Conservation (phyloP, 2,329 filamentous ascomycete genomes). For the Septoria linicola region DNA sequence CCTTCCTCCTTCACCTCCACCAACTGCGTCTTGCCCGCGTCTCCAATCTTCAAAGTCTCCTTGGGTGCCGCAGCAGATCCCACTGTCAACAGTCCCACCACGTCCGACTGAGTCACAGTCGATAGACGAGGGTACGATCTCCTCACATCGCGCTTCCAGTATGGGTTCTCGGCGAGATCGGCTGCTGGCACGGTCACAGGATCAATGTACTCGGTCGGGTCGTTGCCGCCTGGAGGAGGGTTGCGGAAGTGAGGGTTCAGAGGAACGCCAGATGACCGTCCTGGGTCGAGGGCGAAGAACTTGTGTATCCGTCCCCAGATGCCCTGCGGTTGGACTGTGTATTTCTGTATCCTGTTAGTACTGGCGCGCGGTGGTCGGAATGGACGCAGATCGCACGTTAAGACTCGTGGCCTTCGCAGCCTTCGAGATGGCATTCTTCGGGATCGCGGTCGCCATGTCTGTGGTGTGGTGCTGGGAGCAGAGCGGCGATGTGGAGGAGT, state of each 20-base stretch:
- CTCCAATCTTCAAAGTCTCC: constrained; percentile 70
- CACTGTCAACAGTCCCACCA: constrained; percentile 78
- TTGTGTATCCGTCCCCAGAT: constrained; percentile 84
- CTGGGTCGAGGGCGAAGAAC: constrained; percentile 75
- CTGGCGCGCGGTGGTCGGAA: background rate
- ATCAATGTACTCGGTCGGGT: constrained; percentile 73
- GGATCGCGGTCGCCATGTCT: constrained; percentile 23
- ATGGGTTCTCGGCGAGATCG: constrained; percentile 87
- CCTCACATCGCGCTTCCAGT: constrained; percentile 92
- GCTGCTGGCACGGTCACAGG: constrained; percentile 79
- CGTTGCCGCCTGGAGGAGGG: constrained; percentile 72
- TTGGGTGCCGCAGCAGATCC: constrained; percentile 78
- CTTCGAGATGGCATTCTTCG: constrained; percentile 23
- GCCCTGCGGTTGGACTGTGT: constrained; percentile 85
- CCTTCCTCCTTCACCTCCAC: constrained; percentile 75
- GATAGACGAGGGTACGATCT: constrained; percentile 78
- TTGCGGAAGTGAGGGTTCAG: constrained; percentile 90
- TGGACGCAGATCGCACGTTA: constrained; percentile 15
- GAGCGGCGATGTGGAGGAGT: background rate
- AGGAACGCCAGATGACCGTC: constrained; percentile 87
- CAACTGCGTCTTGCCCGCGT: constrained; percentile 70
- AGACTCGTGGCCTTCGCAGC: constrained; percentile 21
- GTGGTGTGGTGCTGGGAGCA: background rate
- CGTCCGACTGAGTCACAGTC: constrained; percentile 78
- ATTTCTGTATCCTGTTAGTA: constrained; percentile 65